Conservation (phyloP, 2,329 filamentous ascomycete species). For the Stylonectria norvegica region DNA sequence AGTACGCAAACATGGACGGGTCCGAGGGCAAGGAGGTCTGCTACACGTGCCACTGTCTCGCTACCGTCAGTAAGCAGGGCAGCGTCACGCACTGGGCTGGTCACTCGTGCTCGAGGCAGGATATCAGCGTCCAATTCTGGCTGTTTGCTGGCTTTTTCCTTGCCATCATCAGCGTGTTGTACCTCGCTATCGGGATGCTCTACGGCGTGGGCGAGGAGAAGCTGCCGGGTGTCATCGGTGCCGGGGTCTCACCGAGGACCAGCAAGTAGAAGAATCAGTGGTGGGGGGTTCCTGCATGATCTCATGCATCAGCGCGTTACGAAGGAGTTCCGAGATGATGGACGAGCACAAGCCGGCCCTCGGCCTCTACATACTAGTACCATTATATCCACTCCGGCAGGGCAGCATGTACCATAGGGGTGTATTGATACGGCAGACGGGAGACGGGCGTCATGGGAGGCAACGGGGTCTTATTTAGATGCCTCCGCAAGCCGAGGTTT, state of each 20-base stretch:
- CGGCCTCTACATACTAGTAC: conserved; percentile 16
- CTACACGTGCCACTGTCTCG: conserved; percentile 74
- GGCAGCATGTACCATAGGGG: conserved; percentile 29
- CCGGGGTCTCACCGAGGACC: conserved; percentile 91
- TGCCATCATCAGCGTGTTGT: conserved; percentile 63
- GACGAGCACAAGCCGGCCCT: conserved; percentile 20
- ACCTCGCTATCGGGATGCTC: conserved; percentile 71
- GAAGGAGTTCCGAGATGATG: conserved; percentile 15
- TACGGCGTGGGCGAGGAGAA: conserved; percentile 82
- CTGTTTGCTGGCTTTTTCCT: conserved; percentile 75
- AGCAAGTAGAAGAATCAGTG: no score
- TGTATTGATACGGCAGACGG: conserved; percentile 33
- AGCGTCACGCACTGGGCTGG: conserved; percentile 79
- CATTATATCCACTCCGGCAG: conserved; percentile 17
- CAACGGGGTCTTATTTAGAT: conserved; percentile 28
- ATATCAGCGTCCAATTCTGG: conserved; percentile 87
- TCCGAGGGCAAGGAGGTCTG: conserved; percentile 50
- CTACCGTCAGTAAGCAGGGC: conserved; percentile 53
- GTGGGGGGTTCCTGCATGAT: not conserved
- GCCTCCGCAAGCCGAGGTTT: conserved; percentile 23
- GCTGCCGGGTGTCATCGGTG: conserved; percentile 91
- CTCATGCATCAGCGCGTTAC: conserved; percentile 3
- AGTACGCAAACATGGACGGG: conserved; percentile 50
- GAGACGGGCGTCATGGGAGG: conserved; percentile 29
- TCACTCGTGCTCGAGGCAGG: conserved; percentile 82